Percentiles rank a stretch among this genome's conserved stretches.
phyloP scores from a whole-genome alignment of 768 basidiomycete species.

The Tylopilus balloui region DNA sequence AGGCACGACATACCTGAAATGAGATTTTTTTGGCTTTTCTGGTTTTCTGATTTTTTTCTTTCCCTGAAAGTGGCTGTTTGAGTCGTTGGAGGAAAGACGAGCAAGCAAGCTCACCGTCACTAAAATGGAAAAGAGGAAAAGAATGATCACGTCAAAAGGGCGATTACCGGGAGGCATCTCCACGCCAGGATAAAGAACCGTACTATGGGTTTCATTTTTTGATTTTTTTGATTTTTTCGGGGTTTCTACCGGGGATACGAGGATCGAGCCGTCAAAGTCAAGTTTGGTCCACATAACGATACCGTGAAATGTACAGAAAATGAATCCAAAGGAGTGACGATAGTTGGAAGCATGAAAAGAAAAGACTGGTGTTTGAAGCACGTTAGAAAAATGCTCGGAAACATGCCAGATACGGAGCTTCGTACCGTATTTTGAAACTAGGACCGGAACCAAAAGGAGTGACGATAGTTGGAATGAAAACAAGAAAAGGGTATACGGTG shows the following conservation, averaged over 20 bases:
- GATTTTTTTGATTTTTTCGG: background rate
- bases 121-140: background rate
- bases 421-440: background rate
- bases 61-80: background rate
- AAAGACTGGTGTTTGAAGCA: background rate
- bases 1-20: background rate
- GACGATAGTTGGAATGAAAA: background rate
- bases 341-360: background rate
- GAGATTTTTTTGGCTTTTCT: background rate
- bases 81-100: background rate
- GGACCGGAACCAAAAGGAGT: background rate
- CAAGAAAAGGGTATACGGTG: conserved; percentile 9
- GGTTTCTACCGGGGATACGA: background rate
- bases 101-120: background rate
- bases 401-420: background rate
- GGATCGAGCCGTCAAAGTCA: background rate
- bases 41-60: background rate
- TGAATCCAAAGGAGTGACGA: background rate
- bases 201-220: background rate
- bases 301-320: background rate
- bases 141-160: background rate
- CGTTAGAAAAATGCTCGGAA: background rate
- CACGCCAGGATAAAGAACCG: background rate
- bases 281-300: background rate
- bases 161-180: background rate